These are phyloP conservation scores for Tulasnella calospora DNA, from an alignment of 768 basidiomycete genomes.

Conservation along the genomic window DNA sequence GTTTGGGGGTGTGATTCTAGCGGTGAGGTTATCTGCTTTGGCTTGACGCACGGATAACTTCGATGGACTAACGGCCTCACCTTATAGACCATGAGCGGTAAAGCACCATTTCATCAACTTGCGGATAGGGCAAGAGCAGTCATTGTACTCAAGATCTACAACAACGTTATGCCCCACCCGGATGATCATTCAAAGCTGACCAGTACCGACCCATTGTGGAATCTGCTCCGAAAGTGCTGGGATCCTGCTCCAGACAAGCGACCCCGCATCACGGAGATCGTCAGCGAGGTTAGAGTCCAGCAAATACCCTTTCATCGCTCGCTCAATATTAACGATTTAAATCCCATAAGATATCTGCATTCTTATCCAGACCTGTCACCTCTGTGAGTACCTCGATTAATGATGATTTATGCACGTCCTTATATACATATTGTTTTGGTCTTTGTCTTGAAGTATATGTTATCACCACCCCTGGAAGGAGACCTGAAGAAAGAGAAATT, in stretches of 20 bases:
- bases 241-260: not conserved
- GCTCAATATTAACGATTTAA: not conserved
- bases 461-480: not conserved
- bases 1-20: not conserved
- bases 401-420: not conserved
- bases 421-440: not conserved
- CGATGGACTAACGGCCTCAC: not conserved
- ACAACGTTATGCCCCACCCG: not conserved
- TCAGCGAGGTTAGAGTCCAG: not conserved
- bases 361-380: not conserved
- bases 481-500: not conserved
- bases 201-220: not conserved
- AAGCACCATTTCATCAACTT: not conserved
- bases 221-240: not conserved
- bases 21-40: not conserved
- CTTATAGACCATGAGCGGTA: not conserved
- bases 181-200: not conserved
- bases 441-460: not conserved
- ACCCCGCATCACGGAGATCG: not conserved
- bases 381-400: not conserved
- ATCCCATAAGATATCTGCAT: not conserved
- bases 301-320: not conserved
- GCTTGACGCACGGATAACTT: no score
- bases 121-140: not conserved
- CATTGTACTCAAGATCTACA: not conserved